phyloP scores from a whole-genome alignment of 495 filamentous ascomycete species.

The Hyaloscypha variabilis region DNA sequence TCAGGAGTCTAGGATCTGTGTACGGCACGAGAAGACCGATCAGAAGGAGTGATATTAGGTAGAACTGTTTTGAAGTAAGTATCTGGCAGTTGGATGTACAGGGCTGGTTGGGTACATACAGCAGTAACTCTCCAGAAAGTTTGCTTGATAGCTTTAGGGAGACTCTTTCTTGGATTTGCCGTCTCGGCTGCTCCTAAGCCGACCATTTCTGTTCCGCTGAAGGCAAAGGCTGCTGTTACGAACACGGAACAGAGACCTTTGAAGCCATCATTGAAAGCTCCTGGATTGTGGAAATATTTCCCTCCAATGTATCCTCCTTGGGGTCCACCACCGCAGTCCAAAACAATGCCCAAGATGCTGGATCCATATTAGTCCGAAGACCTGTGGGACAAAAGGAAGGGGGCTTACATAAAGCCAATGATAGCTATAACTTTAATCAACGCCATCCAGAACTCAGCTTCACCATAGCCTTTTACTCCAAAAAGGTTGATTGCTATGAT shows the following conservation, averaged over 20 bases:
- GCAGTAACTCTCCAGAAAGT: conserved; percentile 93
- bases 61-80: conserved; percentile 58
- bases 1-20: conserved; percentile 61
- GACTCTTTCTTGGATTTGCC: conserved; percentile 79
- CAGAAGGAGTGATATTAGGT: conserved; percentile 72
- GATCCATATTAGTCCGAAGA: neutral
- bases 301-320: conserved; percentile 79
- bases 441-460: conserved; percentile 88
- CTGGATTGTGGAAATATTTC: conserved; percentile 75
- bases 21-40: conserved; percentile 78
- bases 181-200: conserved; percentile 88
- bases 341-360: conserved; percentile 72
- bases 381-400: neutral
- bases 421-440: conserved; percentile 85
- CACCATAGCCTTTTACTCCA: conserved; percentile 85
- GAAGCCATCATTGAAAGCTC: conserved; percentile 90
- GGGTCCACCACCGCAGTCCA: conserved; percentile 76
- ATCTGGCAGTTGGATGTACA: neutral
- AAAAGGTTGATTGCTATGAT: conserved; percentile 85
- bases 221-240: conserved; percentile 90
- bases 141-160: conserved; percentile 86
- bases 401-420: conserved; percentile 75
- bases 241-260: conserved; percentile 93
- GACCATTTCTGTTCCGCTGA: conserved; percentile 88
- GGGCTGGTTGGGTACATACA: neutral